Conservation (phyloP, 2,329 filamentous ascomycete species). For the Talaromyces sp. region DNA sequence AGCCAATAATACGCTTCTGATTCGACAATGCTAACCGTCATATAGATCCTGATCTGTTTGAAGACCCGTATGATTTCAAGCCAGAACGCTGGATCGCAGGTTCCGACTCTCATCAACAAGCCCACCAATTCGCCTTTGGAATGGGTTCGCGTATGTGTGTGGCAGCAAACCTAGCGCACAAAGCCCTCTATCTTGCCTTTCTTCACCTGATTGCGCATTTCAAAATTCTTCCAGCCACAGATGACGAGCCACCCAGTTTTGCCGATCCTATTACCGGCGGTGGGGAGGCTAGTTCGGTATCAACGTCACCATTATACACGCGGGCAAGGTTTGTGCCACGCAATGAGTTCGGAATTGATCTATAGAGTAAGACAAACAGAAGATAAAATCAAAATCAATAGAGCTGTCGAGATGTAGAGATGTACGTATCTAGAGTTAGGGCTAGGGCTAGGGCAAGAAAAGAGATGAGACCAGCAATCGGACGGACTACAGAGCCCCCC, state of each 20-base stretch:
- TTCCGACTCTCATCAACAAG: constrained; percentile 15
- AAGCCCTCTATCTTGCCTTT: constrained; percentile 14
- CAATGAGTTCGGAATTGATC: not conserved
- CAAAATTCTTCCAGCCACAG: constrained; percentile 12
- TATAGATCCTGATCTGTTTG: constrained; percentile 1
- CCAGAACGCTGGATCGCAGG: constrained; percentile 20
- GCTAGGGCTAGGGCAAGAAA: not conserved
- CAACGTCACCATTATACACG: not conserved
- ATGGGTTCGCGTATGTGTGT: constrained; percentile 19
- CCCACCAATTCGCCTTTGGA: constrained; percentile 17
- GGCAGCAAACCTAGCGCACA: constrained; percentile 15
- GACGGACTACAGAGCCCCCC: not conserved
- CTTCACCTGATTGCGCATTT: constrained; percentile 17
- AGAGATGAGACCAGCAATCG: not conserved
- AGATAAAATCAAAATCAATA: not conserved
- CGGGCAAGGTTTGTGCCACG: constrained; percentile 12
- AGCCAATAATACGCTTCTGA: too few species aligned
- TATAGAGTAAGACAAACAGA: not conserved
- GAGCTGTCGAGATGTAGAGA: not conserved
- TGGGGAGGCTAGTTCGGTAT: not conserved
- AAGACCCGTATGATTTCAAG: constrained; percentile 7
- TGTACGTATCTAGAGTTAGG: not conserved
- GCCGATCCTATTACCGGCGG: constrained; percentile 13
- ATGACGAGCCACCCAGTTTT: not conserved
- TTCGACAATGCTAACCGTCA: too few species aligned